These are phyloP conservation scores for Kalaharituber pfeilii DNA, from an alignment of 2,329 filamentous ascomycete species.

Conservation along the genomic window DNA sequence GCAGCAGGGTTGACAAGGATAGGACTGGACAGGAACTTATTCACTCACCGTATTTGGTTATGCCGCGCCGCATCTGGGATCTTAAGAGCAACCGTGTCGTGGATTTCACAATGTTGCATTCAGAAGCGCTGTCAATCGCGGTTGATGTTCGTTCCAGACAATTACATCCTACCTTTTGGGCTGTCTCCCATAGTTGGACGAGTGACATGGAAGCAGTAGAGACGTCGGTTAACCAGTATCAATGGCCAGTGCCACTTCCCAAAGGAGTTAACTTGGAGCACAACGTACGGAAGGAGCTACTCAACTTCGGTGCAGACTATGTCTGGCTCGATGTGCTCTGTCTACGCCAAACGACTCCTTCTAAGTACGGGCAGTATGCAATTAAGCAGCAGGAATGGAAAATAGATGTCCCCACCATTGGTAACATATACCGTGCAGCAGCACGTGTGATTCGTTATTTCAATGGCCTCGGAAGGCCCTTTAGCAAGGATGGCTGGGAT, in stretches of 20 bases:
- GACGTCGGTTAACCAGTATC: background rate
- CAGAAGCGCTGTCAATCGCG: background rate
- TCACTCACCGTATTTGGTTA: background rate
- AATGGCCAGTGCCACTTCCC: background rate
- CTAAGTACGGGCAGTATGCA: too few relatives aligned
- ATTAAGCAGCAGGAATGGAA: too few relatives aligned
- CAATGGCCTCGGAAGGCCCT: too few relatives aligned
- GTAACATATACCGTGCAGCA: too few relatives aligned
- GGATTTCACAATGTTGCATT: background rate
- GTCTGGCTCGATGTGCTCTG: background rate
- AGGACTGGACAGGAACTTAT: background rate
- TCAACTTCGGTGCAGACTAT: background rate
- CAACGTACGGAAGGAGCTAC: background rate
- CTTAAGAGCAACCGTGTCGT: background rate
- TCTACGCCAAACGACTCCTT: too few relatives aligned
- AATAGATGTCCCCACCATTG: too few relatives aligned
- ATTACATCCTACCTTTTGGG: background rate
- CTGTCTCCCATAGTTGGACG: background rate
- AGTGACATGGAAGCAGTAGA: background rate
- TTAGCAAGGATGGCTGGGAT: background rate
- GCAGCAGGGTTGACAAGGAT: background rate
- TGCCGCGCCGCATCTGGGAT: background rate
- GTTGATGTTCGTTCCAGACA: too few relatives aligned
- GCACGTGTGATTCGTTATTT: too few relatives aligned
- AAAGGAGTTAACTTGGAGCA: background rate